Base-by-base conservation (phyloP, 768 basidiomycete species). In the Russula foetens region DNA sequence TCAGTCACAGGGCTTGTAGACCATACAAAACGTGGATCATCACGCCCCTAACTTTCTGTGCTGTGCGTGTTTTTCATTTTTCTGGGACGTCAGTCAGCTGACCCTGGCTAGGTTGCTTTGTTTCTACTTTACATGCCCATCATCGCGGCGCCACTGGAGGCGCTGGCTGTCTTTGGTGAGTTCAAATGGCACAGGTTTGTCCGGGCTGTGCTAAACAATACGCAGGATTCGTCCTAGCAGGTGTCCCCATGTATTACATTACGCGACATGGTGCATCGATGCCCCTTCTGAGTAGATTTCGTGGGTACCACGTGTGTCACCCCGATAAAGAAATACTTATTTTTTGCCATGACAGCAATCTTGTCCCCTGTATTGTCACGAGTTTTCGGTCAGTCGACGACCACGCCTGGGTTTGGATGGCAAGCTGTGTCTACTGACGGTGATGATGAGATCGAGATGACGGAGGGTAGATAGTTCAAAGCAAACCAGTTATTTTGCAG, bases 71-170 rank as follows among this genome's bases (percentile, higher is more conserved):
- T 31, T 60, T 9, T 33, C 29, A 12, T 12, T 49, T 9, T 53
- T 21, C 62, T 49, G 38, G 29, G 26, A 23, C 23, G 41, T n/a
- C 47, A 26, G 41, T n/a, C 47, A 26, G 44, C 51, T 23, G 15
- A 53, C 29, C 23, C 12, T 15, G 47, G 48, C 15, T 52, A 91
- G 89, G 88, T 94, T 12, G 92, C 93, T 3, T 75, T 93, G 53
- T 95, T 95, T 74, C 77, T 98, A 54, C 76, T 99, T 11, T 88
- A 86, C 67, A 96, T 99, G 92, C 94, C 95, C 2, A 79, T 96
- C 53, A 86, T 95, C 58, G 96, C 96, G 3, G 94, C 95, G 23
- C 96, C 96, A 7, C 75, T 86, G 15, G 88, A 96, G 70, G 93
- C 95, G 0, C 71, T 90, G 7, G 85, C 93, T 8, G 95, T 93